A percentile compares a stretch with the other conserved stretches of the same genome.
These are phyloP conservation scores for Drechslerella dactyloides DNA, from an alignment of 2,329 filamentous ascomycete species.

Conservation along the genomic window DNA sequence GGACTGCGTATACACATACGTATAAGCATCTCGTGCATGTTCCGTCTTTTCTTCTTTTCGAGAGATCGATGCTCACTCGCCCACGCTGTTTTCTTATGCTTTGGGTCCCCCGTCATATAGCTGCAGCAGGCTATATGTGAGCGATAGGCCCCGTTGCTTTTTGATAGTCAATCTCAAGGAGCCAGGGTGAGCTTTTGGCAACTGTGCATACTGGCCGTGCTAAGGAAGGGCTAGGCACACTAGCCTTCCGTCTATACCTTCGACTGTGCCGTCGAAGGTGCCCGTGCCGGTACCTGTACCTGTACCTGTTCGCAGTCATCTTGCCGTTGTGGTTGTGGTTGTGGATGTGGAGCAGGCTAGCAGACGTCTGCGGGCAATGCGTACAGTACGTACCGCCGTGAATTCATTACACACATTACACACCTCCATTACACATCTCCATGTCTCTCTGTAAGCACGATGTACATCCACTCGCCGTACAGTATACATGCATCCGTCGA, in stretches of 20 bases:
- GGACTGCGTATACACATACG: no score
- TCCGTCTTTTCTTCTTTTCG: conserved; percentile 20
- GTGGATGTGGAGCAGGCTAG: conserved; percentile 27
- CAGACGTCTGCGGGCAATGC: neutral
- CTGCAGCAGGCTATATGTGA: conserved; percentile 40
- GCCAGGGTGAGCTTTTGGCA: conserved; percentile 28
- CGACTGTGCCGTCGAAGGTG: conserved; percentile 10
- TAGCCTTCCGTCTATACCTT: conserved; percentile 21
- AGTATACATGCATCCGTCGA: neutral
- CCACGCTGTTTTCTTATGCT: conserved; percentile 9
- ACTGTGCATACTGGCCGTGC: neutral
- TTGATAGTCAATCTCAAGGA: conserved; percentile 22
- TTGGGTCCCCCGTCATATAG: conserved; percentile 40
- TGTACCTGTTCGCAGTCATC: conserved; percentile 1
- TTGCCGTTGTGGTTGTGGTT: neutral
- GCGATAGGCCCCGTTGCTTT: conserved; percentile 39
- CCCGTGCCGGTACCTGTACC: conserved; percentile 32
- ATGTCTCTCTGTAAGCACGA: no score
- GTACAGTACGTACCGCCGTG: no score
- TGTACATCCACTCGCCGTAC: no score
- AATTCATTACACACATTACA: no score
- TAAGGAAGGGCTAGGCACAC: conserved; percentile 20
- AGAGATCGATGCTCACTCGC: conserved; percentile 7
- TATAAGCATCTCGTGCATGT: conserved; percentile 13
- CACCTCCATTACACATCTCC: no score